phyloP scores from a whole-genome alignment of 768 basidiomycete genomes.

The Pleurotus djamor region DNA sequence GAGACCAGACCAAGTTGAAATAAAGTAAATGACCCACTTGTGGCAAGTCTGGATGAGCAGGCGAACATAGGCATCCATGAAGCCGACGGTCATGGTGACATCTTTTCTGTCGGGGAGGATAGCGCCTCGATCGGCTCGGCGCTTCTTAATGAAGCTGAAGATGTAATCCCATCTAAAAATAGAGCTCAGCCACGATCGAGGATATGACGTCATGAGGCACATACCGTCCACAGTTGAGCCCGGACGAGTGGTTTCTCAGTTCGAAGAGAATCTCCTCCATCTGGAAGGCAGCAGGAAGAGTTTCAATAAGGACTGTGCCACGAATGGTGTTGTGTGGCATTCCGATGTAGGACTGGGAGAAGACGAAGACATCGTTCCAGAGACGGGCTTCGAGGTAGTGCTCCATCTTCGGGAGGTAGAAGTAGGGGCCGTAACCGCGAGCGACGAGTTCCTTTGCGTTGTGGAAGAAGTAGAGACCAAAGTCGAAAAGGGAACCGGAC shows the following conservation, averaged over 20 bases:
- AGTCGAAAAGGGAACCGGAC: conserved; percentile 95
- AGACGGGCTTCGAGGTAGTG: conserved; percentile 95
- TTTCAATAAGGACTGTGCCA: conserved; percentile 95
- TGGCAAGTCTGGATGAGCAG: conserved; percentile 98
- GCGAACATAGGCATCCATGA: conserved; percentile 97
- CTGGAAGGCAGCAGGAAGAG: conserved; percentile 95
- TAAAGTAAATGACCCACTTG: too few relatives aligned
- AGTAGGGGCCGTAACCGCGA: conserved; percentile 90
- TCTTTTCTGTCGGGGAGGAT: conserved; percentile 95
- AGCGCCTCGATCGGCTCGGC: conserved; percentile 84
- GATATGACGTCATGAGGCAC: conserved; percentile 16
- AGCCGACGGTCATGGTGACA: conserved; percentile 96
- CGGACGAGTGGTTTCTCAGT: conserved; percentile 90
- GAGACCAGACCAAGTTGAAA: too few relatives aligned
- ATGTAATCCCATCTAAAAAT: conserved; percentile 84
- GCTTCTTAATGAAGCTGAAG: conserved; percentile 98
- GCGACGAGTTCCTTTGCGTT: conserved; percentile 91
- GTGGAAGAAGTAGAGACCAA: conserved; percentile 96
- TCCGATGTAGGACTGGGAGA: conserved; percentile 88
- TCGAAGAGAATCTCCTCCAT: conserved; percentile 99
- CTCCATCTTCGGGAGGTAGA: conserved; percentile 99
- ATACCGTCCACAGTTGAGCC: conserved; percentile 94
- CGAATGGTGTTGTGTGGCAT: conserved; percentile 87
- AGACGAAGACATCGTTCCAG: conserved; percentile 97
- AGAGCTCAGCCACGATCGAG: conserved; percentile 8